These are phyloP conservation scores for Penicillium concentricum DNA, from an alignment of 2,329 filamentous ascomycete species.

Conservation along the genomic window DNA sequence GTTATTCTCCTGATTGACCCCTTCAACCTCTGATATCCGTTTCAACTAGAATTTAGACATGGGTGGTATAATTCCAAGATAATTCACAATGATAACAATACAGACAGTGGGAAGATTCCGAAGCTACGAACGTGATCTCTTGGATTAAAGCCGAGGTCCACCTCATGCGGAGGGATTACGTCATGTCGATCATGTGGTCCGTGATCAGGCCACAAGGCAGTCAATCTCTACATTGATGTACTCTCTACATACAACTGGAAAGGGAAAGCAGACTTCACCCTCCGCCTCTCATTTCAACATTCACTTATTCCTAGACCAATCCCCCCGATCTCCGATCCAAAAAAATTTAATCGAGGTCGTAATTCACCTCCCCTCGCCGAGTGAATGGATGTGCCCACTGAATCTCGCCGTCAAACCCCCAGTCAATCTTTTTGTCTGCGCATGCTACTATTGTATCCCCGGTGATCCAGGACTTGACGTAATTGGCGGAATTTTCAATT, in stretches of 20 bases:
- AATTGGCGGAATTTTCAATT: neutral
- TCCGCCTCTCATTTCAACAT: neutral
- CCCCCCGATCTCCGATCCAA: neutral
- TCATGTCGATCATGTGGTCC: constrained; percentile 25
- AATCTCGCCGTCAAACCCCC: neutral
- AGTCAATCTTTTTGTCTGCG: neutral
- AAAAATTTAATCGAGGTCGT: neutral
- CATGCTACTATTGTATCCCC: neutral
- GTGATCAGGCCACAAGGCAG: neutral
- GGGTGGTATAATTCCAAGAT: neutral
- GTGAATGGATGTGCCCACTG: neutral
- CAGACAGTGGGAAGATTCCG: neutral
- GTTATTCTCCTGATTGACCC: neutral
- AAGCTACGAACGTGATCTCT: constrained; percentile 16
- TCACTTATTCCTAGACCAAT: neutral
- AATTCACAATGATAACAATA: neutral
- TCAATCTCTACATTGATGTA: neutral
- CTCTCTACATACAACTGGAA: neutral
- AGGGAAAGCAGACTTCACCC: neutral
- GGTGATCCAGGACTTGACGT: neutral
- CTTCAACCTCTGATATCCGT: neutral
- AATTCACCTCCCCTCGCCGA: neutral
- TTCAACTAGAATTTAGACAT: neutral
- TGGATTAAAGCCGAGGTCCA: constrained; percentile 13
- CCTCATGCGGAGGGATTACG: constrained; percentile 20